phyloP scores from a whole-genome alignment of 1,284 basidiomycete species.

The Athelia psychrophila region DNA sequence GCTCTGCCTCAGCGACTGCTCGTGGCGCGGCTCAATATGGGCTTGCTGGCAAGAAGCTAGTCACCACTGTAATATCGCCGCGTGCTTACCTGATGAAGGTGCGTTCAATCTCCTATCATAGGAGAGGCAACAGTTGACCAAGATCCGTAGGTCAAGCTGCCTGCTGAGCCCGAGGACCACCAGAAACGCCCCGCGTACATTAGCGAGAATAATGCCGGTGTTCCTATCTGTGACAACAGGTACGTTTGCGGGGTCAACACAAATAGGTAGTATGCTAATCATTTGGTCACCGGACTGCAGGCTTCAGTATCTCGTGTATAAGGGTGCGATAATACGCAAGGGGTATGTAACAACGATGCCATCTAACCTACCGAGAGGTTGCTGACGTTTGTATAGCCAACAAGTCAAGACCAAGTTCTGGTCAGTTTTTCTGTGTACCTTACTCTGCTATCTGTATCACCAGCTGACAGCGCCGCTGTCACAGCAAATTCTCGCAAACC shows the following conservation, averaged over 20 bases:
- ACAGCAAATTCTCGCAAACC: slow-evolving; percentile 72
- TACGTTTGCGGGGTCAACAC: slow-evolving; percentile 26
- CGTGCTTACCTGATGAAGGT: slow-evolving; percentile 84
- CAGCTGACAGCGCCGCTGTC: no score
- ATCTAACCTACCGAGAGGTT: no score
- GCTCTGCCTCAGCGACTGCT: slow-evolving; percentile 78
- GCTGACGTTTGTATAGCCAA: slow-evolving; percentile 46
- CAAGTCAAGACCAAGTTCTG: slow-evolving; percentile 77
- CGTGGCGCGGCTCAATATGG: slow-evolving; percentile 83
- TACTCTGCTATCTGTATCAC: no score
- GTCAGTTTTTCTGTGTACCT: no score
- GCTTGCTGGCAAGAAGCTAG: slow-evolving; percentile 66
- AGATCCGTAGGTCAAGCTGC: slow-evolving; percentile 65
- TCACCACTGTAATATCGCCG: slow-evolving; percentile 76
- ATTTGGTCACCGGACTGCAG: slow-evolving; percentile 36
- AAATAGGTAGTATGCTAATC: slow-evolving; percentile 10
- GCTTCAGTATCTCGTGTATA: slow-evolving; percentile 77
- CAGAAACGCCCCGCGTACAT: slow-evolving; percentile 81
- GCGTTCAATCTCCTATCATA: slow-evolving; percentile 10
- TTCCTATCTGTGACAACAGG: slow-evolving; percentile 80
- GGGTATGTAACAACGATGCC: no score
- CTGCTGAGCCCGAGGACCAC: slow-evolving; percentile 77
- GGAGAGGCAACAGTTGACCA: slow-evolving; percentile 9
- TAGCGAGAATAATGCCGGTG: slow-evolving; percentile 67
- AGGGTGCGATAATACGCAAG: slow-evolving; percentile 80